A percentile compares a stretch with the other conserved stretches of the same genome.
These are phyloP conservation scores for Anisodus tanguticus DNA, from an alignment of 257 asterid genomes.

Conservation along the genomic window DNA sequence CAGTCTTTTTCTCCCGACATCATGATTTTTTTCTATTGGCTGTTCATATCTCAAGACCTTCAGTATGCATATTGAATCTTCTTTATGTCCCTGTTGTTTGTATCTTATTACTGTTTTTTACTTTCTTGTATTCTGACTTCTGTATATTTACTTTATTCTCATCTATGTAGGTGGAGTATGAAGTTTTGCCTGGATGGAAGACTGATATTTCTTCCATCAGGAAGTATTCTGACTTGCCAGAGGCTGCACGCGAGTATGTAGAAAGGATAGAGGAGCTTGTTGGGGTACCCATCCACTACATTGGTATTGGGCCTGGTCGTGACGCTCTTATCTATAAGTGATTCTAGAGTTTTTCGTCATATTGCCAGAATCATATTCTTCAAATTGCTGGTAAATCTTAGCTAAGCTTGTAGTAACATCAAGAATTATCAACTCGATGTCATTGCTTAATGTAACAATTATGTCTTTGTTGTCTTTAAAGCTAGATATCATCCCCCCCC, in stretches of 20 bases:
- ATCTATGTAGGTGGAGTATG: constrained; percentile 71
- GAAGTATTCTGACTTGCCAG: constrained; percentile 84
- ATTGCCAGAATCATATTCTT: constrained; percentile 2
- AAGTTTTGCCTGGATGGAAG: constrained; percentile 88
- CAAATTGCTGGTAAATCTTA: constrained; percentile 17
- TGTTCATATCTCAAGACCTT: background rate
- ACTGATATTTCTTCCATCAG: constrained; percentile 76
- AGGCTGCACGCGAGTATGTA: constrained; percentile 75
- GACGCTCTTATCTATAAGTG: constrained; percentile 94
- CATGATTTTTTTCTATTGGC: background rate
- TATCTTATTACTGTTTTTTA: background rate
- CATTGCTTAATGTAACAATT: background rate
- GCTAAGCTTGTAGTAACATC: background rate
- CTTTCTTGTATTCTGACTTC: background rate
- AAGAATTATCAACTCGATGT: background rate
- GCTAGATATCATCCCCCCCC: background rate
- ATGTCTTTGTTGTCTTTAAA: background rate
- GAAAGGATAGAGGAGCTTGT: constrained; percentile 91
- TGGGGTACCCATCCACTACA: constrained; percentile 88
- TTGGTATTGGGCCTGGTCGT: constrained; percentile 95
- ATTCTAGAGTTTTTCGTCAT: constrained; percentile 4
- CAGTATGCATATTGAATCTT: background rate
- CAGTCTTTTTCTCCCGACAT: background rate
- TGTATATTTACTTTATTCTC: background rate
- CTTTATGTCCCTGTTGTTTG: background rate